phyloP scores from a whole-genome alignment of 2,329 filamentous ascomycete species.

The Fusarium solani-melongenae region DNA sequence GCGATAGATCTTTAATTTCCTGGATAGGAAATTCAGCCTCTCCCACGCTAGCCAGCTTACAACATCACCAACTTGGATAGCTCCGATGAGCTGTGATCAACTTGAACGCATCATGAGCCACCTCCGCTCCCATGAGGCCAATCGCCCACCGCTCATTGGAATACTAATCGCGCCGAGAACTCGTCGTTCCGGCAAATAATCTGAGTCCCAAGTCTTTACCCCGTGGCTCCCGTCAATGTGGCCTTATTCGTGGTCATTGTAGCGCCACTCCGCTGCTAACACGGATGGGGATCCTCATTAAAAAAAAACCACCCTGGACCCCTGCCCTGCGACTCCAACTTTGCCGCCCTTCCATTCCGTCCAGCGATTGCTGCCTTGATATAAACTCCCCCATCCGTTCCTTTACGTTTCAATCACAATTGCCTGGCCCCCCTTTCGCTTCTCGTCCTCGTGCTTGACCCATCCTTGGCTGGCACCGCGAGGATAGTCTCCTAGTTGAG shows the following conservation, averaged over 20 bases:
- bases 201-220: conserved; percentile 12
- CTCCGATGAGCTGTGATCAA: neutral
- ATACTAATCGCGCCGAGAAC: conserved; percentile 15
- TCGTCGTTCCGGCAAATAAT: conserved; percentile 28
- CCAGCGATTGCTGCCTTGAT: conserved; percentile 10
- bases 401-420: conserved; percentile 10
- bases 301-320: conserved; percentile 42
- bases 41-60: neutral
- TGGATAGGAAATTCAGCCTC: conserved; percentile 15
- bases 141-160: conserved; percentile 25
- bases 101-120: neutral
- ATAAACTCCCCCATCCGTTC: conserved; percentile 26
- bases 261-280: conserved; percentile 42
- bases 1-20: conserved; percentile 9
- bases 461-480: conserved; percentile 6
- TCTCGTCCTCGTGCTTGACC: conserved; percentile 1
- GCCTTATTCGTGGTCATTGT: conserved; percentile 44
- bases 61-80: conserved; percentile 1
- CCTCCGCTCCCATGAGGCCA: conserved; percentile 15
- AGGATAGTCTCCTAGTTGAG: conserved; percentile 24
- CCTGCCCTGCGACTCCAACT: conserved; percentile 41
- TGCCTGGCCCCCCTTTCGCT: conserved; percentile 4
- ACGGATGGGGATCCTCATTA: conserved; percentile 47
- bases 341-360: conserved; percentile 30
- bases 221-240: conserved; percentile 28